A percentile compares a stretch with the other conserved stretches of the same genome.
These are phyloP conservation scores for Didymella pinodella DNA, from an alignment of 2,329 filamentous ascomycete genomes.

Conservation along the genomic window DNA sequence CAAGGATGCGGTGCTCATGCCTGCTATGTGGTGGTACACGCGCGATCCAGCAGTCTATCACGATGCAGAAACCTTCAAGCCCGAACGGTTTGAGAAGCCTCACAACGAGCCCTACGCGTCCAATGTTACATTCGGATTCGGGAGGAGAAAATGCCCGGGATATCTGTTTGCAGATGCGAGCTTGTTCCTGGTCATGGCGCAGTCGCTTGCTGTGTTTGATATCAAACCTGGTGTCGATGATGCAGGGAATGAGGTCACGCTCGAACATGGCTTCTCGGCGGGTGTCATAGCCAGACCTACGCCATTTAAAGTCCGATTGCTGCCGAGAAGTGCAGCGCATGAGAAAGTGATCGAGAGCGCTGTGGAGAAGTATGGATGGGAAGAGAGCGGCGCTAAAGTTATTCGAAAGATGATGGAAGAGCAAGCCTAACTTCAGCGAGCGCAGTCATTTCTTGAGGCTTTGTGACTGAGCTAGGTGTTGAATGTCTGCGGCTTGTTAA, in stretches of 20 bases:
- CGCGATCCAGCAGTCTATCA: slow-evolving; percentile 51
- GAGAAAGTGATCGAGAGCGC: slow-evolving; percentile 42
- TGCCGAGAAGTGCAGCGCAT: slow-evolving; percentile 43
- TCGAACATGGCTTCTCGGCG: slow-evolving; percentile 44
- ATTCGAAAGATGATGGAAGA: slow-evolving; percentile 14
- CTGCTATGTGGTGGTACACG: slow-evolving; percentile 53
- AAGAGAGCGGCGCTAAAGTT: slow-evolving; percentile 45
- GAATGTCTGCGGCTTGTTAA: neutral
- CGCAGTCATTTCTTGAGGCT: no score
- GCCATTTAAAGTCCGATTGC: slow-evolving; percentile 44
- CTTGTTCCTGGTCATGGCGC: slow-evolving; percentile 54
- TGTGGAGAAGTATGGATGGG: slow-evolving; percentile 40
- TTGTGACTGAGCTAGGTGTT: neutral
- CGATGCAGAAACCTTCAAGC: slow-evolving; percentile 52
- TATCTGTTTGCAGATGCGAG: slow-evolving; percentile 54
- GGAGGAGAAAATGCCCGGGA: slow-evolving; percentile 55
- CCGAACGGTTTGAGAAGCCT: slow-evolving; percentile 52
- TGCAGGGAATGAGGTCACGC: slow-evolving; percentile 49
- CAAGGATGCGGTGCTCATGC: slow-evolving; percentile 48
- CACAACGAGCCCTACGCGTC: slow-evolving; percentile 51
- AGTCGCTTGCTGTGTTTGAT: slow-evolving; percentile 58
- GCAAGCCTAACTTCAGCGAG: neutral
- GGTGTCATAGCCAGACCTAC: slow-evolving; percentile 50
- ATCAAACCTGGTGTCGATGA: slow-evolving; percentile 51
- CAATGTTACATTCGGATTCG: slow-evolving; percentile 50